Percentiles rank a stretch among this genome's conserved stretches.
phyloP scores from a whole-genome alignment of 768 basidiomycete species.

The Kwoniella pini region DNA sequence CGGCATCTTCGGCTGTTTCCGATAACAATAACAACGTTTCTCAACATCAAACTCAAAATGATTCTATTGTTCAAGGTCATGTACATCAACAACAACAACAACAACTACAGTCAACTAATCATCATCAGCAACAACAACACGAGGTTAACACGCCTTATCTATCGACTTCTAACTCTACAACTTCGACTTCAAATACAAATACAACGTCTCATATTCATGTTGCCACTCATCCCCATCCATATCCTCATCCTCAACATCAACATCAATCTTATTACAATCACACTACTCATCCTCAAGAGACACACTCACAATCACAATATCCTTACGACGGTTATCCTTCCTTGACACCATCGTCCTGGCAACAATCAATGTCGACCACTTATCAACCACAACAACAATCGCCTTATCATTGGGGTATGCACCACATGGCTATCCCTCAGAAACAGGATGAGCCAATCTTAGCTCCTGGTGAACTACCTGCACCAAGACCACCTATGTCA shows the following conservation, averaged over 20 bases:
- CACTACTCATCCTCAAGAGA: conserved; percentile 1
- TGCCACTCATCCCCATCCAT: conserved; percentile 15
- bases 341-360: conserved; percentile 4
- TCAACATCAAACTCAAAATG: not conserved
- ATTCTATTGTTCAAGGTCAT: not conserved
- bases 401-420: conserved; percentile 24
- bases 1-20: conserved; percentile 16
- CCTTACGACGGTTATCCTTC: conserved; percentile 14
- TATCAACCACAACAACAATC: conserved; percentile 18
- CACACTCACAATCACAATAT: conserved; percentile 4
- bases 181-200: conserved; percentile 2
- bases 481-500: conserved; percentile 46
- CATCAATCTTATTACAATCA: conserved; percentile 3
- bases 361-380: conserved; percentile 8
- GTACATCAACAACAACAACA: not conserved
- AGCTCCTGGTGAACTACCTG: conserved; percentile 46
- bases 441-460: conserved; percentile 47
- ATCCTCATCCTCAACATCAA: conserved; percentile 13
- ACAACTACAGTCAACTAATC: conserved; percentile 12
- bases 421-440: conserved; percentile 24
- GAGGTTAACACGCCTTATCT: conserved; percentile 23
- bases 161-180: conserved; percentile 1
- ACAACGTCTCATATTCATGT: not conserved
- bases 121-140: conserved; percentile 23
- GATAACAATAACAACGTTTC: conserved; percentile 15